Evolutionary conservation across 1,284 basidiomycete species (phyloP), one percentile per base, ranked within the genome.

Genomic region (Apiotrichum sp.): DNA sequence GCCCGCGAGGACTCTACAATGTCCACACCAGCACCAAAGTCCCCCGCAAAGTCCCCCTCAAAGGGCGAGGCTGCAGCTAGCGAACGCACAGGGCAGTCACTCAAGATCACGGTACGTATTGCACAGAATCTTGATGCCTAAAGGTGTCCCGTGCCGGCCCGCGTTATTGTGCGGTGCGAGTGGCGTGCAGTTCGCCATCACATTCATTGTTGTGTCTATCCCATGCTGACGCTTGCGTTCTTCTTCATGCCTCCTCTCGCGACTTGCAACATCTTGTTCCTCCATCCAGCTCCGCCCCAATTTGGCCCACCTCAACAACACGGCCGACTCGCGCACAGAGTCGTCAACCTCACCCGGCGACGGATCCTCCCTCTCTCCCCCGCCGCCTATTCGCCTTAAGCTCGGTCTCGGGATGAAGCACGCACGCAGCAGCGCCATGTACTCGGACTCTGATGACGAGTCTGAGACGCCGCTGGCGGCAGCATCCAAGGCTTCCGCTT

Each of bases 391-490:
- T 49, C 67, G 64, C 4, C 66, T 72, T 45, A 66, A 66, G 55
- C 52, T 71, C 22, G n/a, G 22, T 14, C 14, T 6, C 35, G 65
- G 65, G 4, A 53, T 64, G 57, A 69, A 69, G 52, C 57, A 65
- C 51, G 36, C 53, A 3, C 56, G 39, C 49, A 36, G 33, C 36
- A 43, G 35, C 9, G 49, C 66, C 1, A 40, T 61, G 14, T 69
- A 69, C 52, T 70, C 69, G 4, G 70, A 68, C 3, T 70, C 69
- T 3, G 68, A 70, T n/a, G 70, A 67, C 40, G 55, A 38, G 36
- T 7, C 7, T 8, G 8, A 7, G 36, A 58, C 22, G 32, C 32
- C 6, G 40, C 38, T 29, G 45, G 31, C 40, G 43, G 8, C 43
- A 13, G 22, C 33, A 7, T 16, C n/a, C 47, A 11, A 35, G 42